Evolutionary conservation across 176 grass and related monocot genomes (phyloP).

Genomic region (Ensete glaucum): DNA sequence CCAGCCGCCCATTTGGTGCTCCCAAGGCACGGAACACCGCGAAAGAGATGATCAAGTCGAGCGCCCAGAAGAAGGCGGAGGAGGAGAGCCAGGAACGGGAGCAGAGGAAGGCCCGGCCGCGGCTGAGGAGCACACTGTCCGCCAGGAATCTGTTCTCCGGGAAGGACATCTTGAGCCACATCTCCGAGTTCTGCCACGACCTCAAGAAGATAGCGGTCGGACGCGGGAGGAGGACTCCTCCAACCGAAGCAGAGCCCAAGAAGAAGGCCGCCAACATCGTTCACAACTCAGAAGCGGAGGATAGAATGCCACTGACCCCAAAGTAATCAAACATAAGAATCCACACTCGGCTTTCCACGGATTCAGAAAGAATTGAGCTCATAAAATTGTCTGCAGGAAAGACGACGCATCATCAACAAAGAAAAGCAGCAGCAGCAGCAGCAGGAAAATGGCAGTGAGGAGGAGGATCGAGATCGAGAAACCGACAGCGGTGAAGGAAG

Average conservation of each 20-base stretch:
- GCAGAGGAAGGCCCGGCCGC: constrained; percentile 33
- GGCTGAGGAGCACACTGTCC: constrained; percentile 84
- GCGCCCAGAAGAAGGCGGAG: constrained; percentile 40
- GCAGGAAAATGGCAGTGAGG: constrained; percentile 9
- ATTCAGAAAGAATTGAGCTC: background rate
- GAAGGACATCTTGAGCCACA: constrained; percentile 78
- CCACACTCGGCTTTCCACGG: too few relatives aligned
- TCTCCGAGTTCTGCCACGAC: constrained; percentile 88
- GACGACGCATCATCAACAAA: constrained; percentile 19
- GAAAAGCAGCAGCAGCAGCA: constrained; percentile 20
- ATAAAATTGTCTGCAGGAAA: constrained; percentile 4
- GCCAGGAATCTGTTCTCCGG: constrained; percentile 96
- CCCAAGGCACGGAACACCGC: constrained; percentile 42
- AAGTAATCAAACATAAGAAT: background rate
- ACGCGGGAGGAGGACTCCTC: background rate
- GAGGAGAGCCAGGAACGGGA: constrained; percentile 35
- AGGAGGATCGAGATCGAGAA: constrained; percentile 32
- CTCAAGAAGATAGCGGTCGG: constrained; percentile 71
- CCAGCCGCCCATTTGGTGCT: constrained; percentile 38
- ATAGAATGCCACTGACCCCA: background rate
- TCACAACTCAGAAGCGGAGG: background rate
- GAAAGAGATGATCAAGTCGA: constrained; percentile 81
- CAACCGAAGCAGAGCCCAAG: constrained; percentile 22
- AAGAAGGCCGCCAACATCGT: background rate
- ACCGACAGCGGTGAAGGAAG: constrained; percentile 42